A percentile compares a stretch with the other conserved stretches of the same genome.
phyloP scores from a whole-genome alignment of 495 filamentous ascomycete species.

The Penicillium paxilli region DNA sequence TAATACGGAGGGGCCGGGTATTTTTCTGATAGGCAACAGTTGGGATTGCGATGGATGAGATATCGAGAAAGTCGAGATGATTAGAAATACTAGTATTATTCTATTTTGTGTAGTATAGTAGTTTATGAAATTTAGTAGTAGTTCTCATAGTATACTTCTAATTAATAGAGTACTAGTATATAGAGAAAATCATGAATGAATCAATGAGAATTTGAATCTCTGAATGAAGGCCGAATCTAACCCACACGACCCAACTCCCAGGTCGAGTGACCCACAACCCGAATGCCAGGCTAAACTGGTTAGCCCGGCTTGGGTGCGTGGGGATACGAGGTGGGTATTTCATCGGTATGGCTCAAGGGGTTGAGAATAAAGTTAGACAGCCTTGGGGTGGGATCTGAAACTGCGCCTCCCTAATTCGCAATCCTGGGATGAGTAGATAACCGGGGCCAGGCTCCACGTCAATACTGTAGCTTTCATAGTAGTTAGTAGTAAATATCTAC shows the following conservation, averaged over 20 bases:
- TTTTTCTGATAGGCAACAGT: conserved; percentile 17
- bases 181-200: no score
- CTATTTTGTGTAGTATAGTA: background rate
- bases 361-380: conserved; percentile 19
- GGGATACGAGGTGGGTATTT: conserved; percentile 21
- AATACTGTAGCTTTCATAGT: no score
- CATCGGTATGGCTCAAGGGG: background rate
- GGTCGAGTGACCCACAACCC: background rate
- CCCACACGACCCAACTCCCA: background rate
- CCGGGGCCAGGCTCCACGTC: background rate
- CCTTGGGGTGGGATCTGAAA: conserved; percentile 15
- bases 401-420: conserved; percentile 15
- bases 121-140: background rate
- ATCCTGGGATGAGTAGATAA: background rate
- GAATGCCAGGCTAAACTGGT: background rate
- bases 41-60: background rate
- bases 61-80: no score
- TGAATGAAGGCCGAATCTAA: background rate
- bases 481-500: no score
- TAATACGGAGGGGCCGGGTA: conserved; percentile 14
- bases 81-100: background rate
- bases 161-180: no score
- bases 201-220: no score
- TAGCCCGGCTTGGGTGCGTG: conserved; percentile 13
- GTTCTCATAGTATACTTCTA: no score